These are phyloP conservation scores for Micromonas commoda DNA, from an alignment of 139 green algal genomes.

Conservation along the genomic window DNA sequence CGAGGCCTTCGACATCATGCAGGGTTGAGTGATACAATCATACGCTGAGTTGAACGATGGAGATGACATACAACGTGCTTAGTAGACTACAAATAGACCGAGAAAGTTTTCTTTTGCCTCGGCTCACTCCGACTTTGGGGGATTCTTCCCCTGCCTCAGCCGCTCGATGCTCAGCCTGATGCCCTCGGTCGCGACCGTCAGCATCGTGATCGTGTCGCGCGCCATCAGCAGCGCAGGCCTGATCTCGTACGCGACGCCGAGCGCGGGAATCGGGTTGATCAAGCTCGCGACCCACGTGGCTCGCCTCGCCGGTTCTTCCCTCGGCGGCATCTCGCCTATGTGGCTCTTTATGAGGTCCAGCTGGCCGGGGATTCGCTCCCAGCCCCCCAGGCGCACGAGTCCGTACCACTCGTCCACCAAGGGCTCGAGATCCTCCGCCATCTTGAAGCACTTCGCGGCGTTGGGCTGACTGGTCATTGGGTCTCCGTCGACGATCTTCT, in stretches of 20 bases:
- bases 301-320: neutral
- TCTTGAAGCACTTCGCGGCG: neutral
- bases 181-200: neutral
- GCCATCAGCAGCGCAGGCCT: constrained; percentile 5
- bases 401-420: constrained; percentile 3
- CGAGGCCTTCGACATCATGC: constrained; percentile 60
- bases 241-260: constrained; percentile 19
- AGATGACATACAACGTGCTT: no score
- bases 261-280: constrained; percentile 20
- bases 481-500: no score
- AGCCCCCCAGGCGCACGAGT: neutral
- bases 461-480: neutral
- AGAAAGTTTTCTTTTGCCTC: no score
- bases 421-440: neutral
- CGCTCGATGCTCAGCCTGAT: neutral
- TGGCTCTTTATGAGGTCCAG: constrained; percentile 9
- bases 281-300: neutral
- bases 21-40: no score
- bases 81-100: no score
- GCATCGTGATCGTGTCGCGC: constrained; percentile 4
- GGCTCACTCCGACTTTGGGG: no score
- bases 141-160: neutral
- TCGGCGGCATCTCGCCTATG: neutral
- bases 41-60: no score
- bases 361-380: neutral